These are phyloP conservation scores for Trichoderma aggressivum DNA, from an alignment of 2,329 filamentous ascomycete species.

Conservation along the genomic window DNA sequence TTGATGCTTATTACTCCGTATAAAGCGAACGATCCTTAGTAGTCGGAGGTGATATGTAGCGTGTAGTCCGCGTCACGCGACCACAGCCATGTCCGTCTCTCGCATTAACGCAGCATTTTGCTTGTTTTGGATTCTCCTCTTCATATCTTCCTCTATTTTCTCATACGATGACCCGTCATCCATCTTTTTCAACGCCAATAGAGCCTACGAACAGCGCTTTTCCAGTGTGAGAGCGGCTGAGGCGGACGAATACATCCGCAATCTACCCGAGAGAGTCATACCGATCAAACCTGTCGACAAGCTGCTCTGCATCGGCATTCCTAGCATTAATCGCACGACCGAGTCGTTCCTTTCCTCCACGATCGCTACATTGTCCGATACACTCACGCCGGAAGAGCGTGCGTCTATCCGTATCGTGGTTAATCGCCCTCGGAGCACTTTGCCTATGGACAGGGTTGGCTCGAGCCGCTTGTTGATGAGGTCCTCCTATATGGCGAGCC, in stretches of 20 bases:
- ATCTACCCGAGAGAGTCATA: not conserved
- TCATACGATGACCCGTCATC: slow-evolving; percentile 36
- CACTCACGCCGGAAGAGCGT: slow-evolving; percentile 31
- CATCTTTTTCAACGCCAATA: slow-evolving; percentile 30
- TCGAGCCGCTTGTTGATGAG: slow-evolving; percentile 32
- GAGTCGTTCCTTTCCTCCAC: slow-evolving; percentile 30
- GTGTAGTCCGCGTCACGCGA: not conserved
- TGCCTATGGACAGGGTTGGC: slow-evolving; percentile 33
- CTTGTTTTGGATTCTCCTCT: slow-evolving; percentile 28
- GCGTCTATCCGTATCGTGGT: slow-evolving; percentile 33
- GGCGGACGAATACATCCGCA: slow-evolving; percentile 27
- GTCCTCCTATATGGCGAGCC: slow-evolving; percentile 31
- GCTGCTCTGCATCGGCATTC: slow-evolving; percentile 34
- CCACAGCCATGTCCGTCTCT: slow-evolving; percentile 25
- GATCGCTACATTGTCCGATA: slow-evolving; percentile 33
- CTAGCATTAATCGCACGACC: slow-evolving; percentile 33
- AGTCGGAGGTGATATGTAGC: not conserved
- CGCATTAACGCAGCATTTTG: slow-evolving; percentile 33
- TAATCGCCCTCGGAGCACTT: slow-evolving; percentile 30
- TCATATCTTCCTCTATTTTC: slow-evolving; percentile 30
- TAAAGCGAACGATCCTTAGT: not conserved
- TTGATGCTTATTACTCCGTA: not conserved
- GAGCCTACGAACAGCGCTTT: slow-evolving; percentile 30
- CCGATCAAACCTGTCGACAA: slow-evolving; percentile 2
- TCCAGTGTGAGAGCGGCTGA: slow-evolving; percentile 28